Evolutionary conservation across 169 alveolate genomes (phyloP).

Genomic region (Plasmodium sp.): DNA sequence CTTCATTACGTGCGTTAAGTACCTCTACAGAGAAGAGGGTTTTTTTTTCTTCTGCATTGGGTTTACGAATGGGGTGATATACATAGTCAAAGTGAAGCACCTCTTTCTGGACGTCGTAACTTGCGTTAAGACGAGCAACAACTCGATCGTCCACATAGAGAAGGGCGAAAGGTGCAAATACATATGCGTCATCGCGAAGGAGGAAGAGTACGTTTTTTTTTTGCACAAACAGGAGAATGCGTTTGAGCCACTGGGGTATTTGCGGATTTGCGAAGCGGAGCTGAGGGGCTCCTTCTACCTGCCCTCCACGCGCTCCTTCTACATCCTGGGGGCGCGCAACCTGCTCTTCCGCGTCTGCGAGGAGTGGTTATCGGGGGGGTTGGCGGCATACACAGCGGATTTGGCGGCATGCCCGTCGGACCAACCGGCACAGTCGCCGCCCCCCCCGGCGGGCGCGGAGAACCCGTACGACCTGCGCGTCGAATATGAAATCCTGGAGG

Average conservation of each 20-base stretch:
- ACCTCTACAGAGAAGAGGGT: slow-evolving; percentile 13
- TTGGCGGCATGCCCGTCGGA: background rate
- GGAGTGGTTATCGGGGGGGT: too few species aligned
- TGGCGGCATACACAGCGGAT: background rate
- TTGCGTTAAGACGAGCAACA: slow-evolving; percentile 50
- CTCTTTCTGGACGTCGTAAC: slow-evolving; percentile 30
- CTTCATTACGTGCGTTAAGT: slow-evolving; percentile 33
- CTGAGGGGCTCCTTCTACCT: slow-evolving; percentile 9
- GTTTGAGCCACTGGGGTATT: slow-evolving; percentile 40
- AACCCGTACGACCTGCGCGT: background rate
- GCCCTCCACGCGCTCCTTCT: background rate
- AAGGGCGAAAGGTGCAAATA: background rate
- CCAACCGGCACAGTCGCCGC: background rate
- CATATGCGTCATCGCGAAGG: slow-evolving; percentile 30
- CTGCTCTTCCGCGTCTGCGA: background rate
- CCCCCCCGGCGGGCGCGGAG: background rate
- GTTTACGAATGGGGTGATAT: slow-evolving; percentile 39
- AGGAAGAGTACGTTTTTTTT: slow-evolving; percentile 47
- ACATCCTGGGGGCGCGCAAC: slow-evolving; percentile 6
- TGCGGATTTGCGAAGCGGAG: slow-evolving; percentile 5
- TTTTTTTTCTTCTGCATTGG: slow-evolving; percentile 59
- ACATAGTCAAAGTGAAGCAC: slow-evolving; percentile 34
- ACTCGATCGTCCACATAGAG: slow-evolving; percentile 30
- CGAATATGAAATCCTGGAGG: background rate
- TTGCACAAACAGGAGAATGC: background rate